phyloP scores from a whole-genome alignment of 2,329 filamentous ascomycete genomes.

The Ophiostoma tasmaniense region DNA sequence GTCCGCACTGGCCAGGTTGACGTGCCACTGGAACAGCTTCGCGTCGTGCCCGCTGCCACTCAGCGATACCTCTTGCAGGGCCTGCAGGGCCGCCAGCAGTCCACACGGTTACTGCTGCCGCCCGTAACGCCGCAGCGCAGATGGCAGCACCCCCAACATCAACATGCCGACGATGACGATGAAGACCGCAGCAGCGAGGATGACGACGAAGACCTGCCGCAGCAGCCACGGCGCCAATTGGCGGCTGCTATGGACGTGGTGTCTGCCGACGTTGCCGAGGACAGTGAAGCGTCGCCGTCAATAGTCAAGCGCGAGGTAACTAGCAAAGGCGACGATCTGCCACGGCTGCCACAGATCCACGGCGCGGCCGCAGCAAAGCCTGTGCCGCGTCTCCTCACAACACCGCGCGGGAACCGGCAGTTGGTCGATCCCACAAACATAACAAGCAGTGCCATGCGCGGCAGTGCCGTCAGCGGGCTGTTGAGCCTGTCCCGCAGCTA shows the following conservation, averaged over 20 bases:
- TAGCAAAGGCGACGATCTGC: slow-evolving; percentile 4
- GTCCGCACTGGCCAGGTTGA: slow-evolving; percentile 62
- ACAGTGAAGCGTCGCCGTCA: slow-evolving; percentile 17
- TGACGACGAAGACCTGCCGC: slow-evolving; percentile 8
- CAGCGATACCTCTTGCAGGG: slow-evolving; percentile 9
- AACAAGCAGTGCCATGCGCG: slow-evolving; percentile 39
- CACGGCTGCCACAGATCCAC: slow-evolving; percentile 11
- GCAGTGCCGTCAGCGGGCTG: slow-evolving; percentile 44
- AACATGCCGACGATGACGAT: background rate
- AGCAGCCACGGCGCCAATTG: slow-evolving; percentile 13
- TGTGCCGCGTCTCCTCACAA: slow-evolving; percentile 9
- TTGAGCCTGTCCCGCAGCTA: slow-evolving; percentile 31
- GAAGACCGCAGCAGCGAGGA: slow-evolving; percentile 1
- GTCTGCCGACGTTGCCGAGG: slow-evolving; percentile 10
- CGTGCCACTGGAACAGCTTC: slow-evolving; percentile 54
- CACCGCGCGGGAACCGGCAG: slow-evolving; percentile 13
- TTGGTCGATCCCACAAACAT: slow-evolving; percentile 22
- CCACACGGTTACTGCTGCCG: slow-evolving; percentile 1
- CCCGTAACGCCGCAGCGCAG: slow-evolving; percentile 1
- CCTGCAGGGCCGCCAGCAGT: slow-evolving; percentile 4
- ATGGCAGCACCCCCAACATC: background rate
- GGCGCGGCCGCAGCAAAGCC: background rate
- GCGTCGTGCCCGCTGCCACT: slow-evolving; percentile 30
- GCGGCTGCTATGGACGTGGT: slow-evolving; percentile 3
- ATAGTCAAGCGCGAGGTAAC: slow-evolving; percentile 3